Evolutionary conservation across 2,329 filamentous ascomycete genomes (phyloP).

Genomic region (Penicillium sp.): DNA sequence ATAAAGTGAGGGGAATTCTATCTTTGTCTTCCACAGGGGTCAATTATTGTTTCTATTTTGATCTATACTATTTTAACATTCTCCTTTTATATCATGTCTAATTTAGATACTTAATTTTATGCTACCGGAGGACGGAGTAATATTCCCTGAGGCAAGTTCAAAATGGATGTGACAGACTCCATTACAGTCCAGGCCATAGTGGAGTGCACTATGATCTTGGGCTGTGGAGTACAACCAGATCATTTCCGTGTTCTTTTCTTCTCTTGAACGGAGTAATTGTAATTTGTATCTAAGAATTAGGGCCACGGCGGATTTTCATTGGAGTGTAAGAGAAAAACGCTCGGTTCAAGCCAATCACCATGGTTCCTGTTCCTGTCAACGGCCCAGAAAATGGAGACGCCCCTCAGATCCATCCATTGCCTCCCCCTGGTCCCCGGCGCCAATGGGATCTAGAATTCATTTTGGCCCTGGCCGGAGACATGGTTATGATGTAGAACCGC

Average conservation of each 20-base stretch:
- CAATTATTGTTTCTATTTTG: constrained; percentile 3
- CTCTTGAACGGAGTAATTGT: background rate
- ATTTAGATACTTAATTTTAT: background rate
- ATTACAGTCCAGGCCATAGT: constrained; percentile 15
- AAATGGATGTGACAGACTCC: background rate
- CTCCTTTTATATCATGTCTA: background rate
- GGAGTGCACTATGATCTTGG: constrained; percentile 7
- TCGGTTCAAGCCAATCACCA: constrained; percentile 10
- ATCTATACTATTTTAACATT: background rate
- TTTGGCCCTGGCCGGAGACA: background rate
- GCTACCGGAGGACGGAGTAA: background rate
- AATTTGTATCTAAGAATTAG: background rate
- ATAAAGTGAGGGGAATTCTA: background rate
- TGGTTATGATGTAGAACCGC: constrained; percentile 2
- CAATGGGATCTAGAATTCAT: background rate
- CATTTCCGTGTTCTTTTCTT: background rate
- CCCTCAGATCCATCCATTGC: constrained; percentile 4
- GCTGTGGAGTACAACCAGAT: constrained; percentile 11
- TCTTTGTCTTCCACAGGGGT: constrained; percentile 5
- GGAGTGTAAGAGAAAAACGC: constrained; percentile 2
- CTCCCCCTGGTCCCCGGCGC: constrained; percentile 9
- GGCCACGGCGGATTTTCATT: background rate
- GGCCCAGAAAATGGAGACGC: background rate
- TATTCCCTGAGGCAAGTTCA: background rate
- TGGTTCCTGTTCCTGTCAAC: constrained; percentile 10